These are phyloP conservation scores for Fusarium gaditjirri DNA, from an alignment of 2,329 filamentous ascomycete species.

Conservation along the genomic window DNA sequence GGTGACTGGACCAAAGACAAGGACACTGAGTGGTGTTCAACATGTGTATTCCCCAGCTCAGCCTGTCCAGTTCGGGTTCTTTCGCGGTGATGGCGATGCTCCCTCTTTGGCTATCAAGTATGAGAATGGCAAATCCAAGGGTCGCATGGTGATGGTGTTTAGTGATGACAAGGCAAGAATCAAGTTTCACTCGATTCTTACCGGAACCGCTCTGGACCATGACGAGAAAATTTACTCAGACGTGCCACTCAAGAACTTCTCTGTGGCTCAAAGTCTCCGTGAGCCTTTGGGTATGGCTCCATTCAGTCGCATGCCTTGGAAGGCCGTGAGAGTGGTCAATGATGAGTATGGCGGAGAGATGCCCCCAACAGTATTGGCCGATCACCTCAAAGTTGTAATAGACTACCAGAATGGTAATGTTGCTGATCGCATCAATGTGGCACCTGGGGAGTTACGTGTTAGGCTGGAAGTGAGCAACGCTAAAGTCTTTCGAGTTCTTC, in stretches of 20 bases:
- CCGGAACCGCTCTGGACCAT: conserved; percentile 74
- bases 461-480: conserved; percentile 71
- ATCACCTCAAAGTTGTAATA: conserved; percentile 78
- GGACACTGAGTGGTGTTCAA: conserved; percentile 80
- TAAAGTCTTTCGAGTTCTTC: conserved; percentile 72
- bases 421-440: conserved; percentile 85
- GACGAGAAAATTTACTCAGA: conserved; percentile 79
- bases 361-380: conserved; percentile 77
- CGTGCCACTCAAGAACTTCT: conserved; percentile 72
- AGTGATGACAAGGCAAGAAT: conserved; percentile 76
- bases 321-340: conserved; percentile 77
- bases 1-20: conserved; percentile 79
- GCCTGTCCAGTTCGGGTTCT: conserved; percentile 81
- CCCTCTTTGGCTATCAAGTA: conserved; percentile 78
- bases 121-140: conserved; percentile 71
- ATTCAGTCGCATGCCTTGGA: conserved; percentile 69
- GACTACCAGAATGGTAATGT: conserved; percentile 81
- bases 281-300: conserved; percentile 61
- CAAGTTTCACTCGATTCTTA: conserved; percentile 76
- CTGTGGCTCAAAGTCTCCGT: conserved; percentile 65
- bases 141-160: conserved; percentile 82
- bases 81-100: conserved; percentile 75
- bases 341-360: conserved; percentile 69
- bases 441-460: conserved; percentile 76
- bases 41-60: conserved; percentile 72